Evolutionary conservation across 306 rosid genomes (phyloP).

Genomic region (Senna siamea): DNA sequence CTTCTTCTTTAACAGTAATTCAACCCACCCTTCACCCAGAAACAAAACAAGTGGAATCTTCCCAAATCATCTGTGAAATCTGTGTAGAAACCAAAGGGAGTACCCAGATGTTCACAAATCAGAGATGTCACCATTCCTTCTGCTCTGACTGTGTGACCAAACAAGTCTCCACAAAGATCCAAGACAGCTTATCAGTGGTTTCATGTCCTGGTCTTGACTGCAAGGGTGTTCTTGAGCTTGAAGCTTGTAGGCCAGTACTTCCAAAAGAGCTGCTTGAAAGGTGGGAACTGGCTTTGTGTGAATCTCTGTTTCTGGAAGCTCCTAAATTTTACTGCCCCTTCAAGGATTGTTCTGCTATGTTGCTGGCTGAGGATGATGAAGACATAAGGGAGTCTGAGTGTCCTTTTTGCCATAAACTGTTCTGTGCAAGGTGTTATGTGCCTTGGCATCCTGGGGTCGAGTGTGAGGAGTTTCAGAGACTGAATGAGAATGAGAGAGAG

Average conservation of each 20-base stretch:
- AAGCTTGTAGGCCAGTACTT: slow-evolving; percentile 47
- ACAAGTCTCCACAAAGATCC: slow-evolving; percentile 59
- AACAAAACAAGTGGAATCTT: too few species aligned
- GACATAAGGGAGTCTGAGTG: slow-evolving; percentile 46
- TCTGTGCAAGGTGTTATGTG: slow-evolving; percentile 65
- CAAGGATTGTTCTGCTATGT: slow-evolving; percentile 62
- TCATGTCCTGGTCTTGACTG: slow-evolving; percentile 61
- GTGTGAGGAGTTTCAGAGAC: slow-evolving; percentile 51
- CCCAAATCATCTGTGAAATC: slow-evolving; percentile 46
- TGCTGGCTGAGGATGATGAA: slow-evolving; percentile 29
- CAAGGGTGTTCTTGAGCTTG: slow-evolving; percentile 42
- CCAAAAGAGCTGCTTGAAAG: slow-evolving; percentile 46
- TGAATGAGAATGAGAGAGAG: slow-evolving; percentile 46
- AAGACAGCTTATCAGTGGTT: slow-evolving; percentile 45
- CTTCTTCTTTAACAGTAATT: too few species aligned
- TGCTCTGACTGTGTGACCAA: slow-evolving; percentile 56
- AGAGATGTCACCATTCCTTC: slow-evolving; percentile 53
- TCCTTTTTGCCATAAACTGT: slow-evolving; percentile 62
- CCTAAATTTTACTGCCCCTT: slow-evolving; percentile 58
- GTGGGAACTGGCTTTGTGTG: slow-evolving; percentile 56
- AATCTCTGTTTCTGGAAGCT: slow-evolving; percentile 34
- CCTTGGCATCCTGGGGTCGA: slow-evolving; percentile 61
- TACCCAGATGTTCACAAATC: slow-evolving; percentile 44
- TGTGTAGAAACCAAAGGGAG: slow-evolving; percentile 43
- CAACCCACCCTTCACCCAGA: too few species aligned